phyloP scores from a whole-genome alignment of 306 rosid genomes.

The Rosa chinensis region DNA sequence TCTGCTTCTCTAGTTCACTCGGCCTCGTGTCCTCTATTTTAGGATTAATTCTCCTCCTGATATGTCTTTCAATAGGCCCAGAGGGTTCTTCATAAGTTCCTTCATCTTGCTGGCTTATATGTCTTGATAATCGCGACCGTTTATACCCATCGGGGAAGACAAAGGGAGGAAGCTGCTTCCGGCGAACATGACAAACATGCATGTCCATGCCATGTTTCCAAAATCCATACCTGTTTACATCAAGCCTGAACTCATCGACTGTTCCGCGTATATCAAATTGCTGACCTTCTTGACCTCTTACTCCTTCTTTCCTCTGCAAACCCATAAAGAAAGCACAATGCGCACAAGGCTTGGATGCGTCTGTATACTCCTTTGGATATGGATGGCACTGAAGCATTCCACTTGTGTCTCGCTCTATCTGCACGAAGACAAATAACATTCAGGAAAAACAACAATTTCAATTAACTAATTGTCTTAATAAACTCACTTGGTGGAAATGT shows the following conservation, averaged over 20 bases:
- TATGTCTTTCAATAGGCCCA: slow-evolving; percentile 57
- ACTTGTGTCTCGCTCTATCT: slow-evolving; percentile 94
- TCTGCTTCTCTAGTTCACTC: slow-evolving; percentile 47
- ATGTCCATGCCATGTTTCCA: slow-evolving; percentile 98
- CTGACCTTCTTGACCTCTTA: slow-evolving; percentile 92
- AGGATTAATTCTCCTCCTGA: slow-evolving; percentile 68
- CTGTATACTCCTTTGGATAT: slow-evolving; percentile 76
- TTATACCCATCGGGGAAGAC: slow-evolving; percentile 87
- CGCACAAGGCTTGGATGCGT: slow-evolving; percentile 69
- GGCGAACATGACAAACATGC: slow-evolving; percentile 90
- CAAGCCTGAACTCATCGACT: slow-evolving; percentile 91
- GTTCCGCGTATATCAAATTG: slow-evolving; percentile 97
- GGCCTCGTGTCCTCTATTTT: slow-evolving; percentile 41
- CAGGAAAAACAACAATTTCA: background rate
- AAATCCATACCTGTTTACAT: slow-evolving; percentile 65
- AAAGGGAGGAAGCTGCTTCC: slow-evolving; percentile 90
- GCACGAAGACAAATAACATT: slow-evolving; percentile 33
- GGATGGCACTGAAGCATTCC: slow-evolving; percentile 99
- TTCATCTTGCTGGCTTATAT: slow-evolving; percentile 44
- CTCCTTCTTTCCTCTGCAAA: slow-evolving; percentile 95
- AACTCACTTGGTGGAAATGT: slow-evolving; percentile 19
- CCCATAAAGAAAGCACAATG: slow-evolving; percentile 98
- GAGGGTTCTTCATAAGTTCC: slow-evolving; percentile 46
- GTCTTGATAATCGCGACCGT: slow-evolving; percentile 58
- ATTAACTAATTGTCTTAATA: background rate